phyloP scores from a whole-genome alignment of 2,329 filamentous ascomycete genomes.

The Fusarium sp. region DNA sequence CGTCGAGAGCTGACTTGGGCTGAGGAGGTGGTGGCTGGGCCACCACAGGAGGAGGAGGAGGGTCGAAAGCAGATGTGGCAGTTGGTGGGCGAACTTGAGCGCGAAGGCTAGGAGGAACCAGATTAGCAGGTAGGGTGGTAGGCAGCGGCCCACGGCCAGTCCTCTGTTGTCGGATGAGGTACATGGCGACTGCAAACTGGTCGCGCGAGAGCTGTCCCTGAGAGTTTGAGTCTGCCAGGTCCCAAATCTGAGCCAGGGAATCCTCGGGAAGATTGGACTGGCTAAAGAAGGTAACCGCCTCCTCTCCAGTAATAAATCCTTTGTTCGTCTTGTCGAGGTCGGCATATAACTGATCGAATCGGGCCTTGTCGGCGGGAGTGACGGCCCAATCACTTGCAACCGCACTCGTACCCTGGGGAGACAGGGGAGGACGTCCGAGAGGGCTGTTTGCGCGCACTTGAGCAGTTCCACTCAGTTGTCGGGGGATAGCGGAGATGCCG shows the following conservation, averaged over 20 bases:
- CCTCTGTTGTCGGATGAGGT: conserved; percentile 91
- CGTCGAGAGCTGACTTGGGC: conserved; percentile 87
- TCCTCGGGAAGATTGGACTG: conserved; percentile 93
- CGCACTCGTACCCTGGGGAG: conserved; percentile 56
- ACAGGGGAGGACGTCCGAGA: conserved; percentile 63
- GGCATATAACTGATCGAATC: conserved; percentile 88
- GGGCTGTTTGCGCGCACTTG: conserved; percentile 73
- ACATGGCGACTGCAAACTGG: conserved; percentile 98
- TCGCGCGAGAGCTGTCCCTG: conserved; percentile 87
- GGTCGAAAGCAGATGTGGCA: conserved; percentile 66
- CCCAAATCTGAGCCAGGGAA: conserved; percentile 93
- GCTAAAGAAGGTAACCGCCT: conserved; percentile 93
- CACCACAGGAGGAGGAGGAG: conserved; percentile 54
- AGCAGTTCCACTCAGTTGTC: conserved; percentile 81
- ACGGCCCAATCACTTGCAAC: conserved; percentile 79
- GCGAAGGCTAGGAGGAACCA: conserved; percentile 90
- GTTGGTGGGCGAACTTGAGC: conserved; percentile 65
- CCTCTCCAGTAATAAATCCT: conserved; percentile 91
- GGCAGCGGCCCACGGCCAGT: conserved; percentile 78
- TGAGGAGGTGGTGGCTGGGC: conserved; percentile 53
- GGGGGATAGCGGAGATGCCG: conserved; percentile 76
- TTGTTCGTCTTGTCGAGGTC: conserved; percentile 83
- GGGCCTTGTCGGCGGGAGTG: conserved; percentile 82
- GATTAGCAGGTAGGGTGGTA: conserved; percentile 78
- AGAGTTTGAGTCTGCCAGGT: conserved; percentile 93